Base-by-base conservation (phyloP, 2,329 filamentous ascomycete genomes). In the Penicillium sp. region DNA sequence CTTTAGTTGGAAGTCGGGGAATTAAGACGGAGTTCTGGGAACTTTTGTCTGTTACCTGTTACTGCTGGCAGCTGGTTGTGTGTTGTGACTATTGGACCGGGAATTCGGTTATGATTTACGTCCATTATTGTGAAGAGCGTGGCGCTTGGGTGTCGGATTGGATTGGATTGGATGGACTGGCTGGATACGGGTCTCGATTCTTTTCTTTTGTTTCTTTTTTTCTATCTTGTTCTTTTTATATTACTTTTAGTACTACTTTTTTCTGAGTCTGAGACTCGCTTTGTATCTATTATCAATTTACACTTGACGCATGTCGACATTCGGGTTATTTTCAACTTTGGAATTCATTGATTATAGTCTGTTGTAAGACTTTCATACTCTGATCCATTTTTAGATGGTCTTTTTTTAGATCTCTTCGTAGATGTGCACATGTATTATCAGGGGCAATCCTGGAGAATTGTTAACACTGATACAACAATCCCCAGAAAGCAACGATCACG, bases 1-100 rank as follows among this genome's bases (percentile, higher is more conserved):
- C 21, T 67, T 67, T 19, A 67, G 61, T 50, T 67, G 65, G 65
- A 57, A 63, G 21, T 62, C 62, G 53, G 62, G 65, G 25, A 54
- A 61, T 45, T 63, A 50, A 50, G 55, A 10, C 4, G 4, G 29
- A 6, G 31, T 48, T 48, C 29, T 48, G 31, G 1, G 46, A 48
- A 48, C 46, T 35, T n/a, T 12, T 29, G 9, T 29, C 43, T 29
- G n/a, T 27, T 29, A 2, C 9, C 3, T 41, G 3, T 12, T 7
- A 3, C 42, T 45, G 38, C 25, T 31, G 9, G 49, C 17, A 50
- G 13, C 35, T 29, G 33, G 31, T 15, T 43, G 19, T 37, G 27
- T 50, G 25, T 35, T 15, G 45, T 40, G 37, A 17, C 15, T 21
- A 13, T 52, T 35, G 19, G 40, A 27, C 21, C 17, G 29, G 17